Conservation (phyloP, 2,329 filamentous ascomycete genomes). For the Phaeosphaeriaceae sp. region DNA sequence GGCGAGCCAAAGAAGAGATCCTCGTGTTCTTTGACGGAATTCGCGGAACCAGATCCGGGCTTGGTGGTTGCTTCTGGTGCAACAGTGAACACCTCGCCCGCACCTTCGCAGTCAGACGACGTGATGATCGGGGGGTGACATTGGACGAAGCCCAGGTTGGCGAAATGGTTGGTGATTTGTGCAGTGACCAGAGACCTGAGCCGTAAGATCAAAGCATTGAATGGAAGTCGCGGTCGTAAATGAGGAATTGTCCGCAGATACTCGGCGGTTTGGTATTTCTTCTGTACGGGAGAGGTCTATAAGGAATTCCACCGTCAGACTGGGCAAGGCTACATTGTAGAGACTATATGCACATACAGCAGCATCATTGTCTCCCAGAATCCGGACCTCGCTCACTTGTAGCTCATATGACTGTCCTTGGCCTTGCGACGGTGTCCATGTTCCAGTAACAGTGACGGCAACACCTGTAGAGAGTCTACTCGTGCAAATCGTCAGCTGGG, state of each 20-base stretch:
- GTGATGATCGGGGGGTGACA: conserved; percentile 94
- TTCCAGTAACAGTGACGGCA: conserved; percentile 78
- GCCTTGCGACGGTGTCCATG: conserved; percentile 76
- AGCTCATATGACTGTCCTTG: conserved; percentile 81
- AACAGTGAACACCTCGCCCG: conserved; percentile 89
- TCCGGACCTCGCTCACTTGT: conserved; percentile 71
- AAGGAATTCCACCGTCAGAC: conserved; percentile 26
- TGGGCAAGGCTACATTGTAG: neutral
- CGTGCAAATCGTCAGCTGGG: conserved; percentile 21
- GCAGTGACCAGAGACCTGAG: conserved; percentile 83
- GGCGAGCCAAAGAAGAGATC: conserved; percentile 78
- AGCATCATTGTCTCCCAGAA: conserved; percentile 81
- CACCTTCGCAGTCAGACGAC: conserved; percentile 96
- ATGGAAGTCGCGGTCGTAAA: conserved; percentile 80
- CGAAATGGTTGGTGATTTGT: conserved; percentile 78
- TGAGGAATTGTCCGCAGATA: conserved; percentile 90
- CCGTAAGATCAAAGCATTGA: conserved; percentile 81
- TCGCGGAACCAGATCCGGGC: conserved; percentile 12
- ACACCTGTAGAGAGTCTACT: conserved; percentile 81
- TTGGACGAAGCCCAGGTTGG: conserved; percentile 74
- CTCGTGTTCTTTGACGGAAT: conserved; percentile 34
- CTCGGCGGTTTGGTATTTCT: conserved; percentile 91
- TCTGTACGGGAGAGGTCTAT: conserved; percentile 90
- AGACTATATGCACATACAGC: conserved; percentile 64
- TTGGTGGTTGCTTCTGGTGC: conserved; percentile 31